Base-by-base conservation (phyloP, 2,329 filamentous ascomycete genomes). In the Sclerotinia spermophila region DNA sequence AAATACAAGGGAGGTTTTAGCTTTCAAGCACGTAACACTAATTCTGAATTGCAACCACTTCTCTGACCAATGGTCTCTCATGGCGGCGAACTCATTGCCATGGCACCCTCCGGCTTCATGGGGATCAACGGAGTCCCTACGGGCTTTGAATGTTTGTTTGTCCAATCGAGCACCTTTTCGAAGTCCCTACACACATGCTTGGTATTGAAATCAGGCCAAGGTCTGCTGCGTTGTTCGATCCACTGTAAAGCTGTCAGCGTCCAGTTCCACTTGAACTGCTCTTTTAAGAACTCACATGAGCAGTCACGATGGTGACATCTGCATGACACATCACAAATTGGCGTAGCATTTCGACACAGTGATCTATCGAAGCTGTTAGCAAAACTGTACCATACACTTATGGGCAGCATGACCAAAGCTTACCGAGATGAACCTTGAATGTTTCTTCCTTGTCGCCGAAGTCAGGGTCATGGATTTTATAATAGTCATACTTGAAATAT, bases 271-370 rank as follows among this genome's bases (percentile, higher is more conserved):
- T 56, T 56, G 7, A 56, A 56, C 21, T 56, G 24, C 53, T 56
- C 53, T 56, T 56, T 56, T 56, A n/a, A n/a, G 24, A 56, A 56
- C 53, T 56, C 21, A 56, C 53, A 38, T 60, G 42, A 30, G 42
- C 42, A 38, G 62, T 66, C 24, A 66, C 62, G 30, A 66, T 45
- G 24, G n/a, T 38, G 33, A 53, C 45, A 66, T 66, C 62, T 33
- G 62, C 62, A 66, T 66, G 21, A n/a, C 62, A 66, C 62, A 66
- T 66, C 27, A 66, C 62, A 30, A 51, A 51, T 45, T 66, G 62
- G 44, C 62, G 42, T 40, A 66, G 27, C 42, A 66, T 66, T 66
- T 66, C 62, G 21, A 53, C 62, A 30, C 62, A 66, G 45, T 66
- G 62, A 38, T 66, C 62, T 66, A 66, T 42, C 40, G 3, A 42